Conservation (phyloP, 805 yeast species). For the Candida ponderosae region DNA sequence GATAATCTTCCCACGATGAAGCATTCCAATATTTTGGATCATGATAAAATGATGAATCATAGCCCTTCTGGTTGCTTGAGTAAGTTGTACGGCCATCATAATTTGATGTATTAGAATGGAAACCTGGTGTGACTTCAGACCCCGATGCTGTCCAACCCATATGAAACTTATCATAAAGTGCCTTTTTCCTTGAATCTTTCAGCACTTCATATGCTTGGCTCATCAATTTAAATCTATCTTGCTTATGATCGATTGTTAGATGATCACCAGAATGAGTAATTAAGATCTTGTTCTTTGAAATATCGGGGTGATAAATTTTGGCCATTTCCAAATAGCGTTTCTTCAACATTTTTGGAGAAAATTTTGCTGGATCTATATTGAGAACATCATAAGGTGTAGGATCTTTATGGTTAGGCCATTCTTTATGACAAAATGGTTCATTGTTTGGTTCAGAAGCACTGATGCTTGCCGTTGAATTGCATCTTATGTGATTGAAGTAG, state of each 20-base stretch:
- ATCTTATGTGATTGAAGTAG: no score
- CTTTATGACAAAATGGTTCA: conserved; percentile 12
- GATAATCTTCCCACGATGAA: conserved; percentile 58
- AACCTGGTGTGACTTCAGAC: not conserved
- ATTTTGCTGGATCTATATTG: conserved; percentile 26
- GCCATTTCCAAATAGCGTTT: conserved; percentile 51
- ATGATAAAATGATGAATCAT: conserved; percentile 5
- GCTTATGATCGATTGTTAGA: conserved; percentile 26
- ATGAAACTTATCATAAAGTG: conserved; percentile 37
- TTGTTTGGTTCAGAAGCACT: conserved; percentile 31
- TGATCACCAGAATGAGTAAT: conserved; percentile 22
- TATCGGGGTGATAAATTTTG: conserved; percentile 80
- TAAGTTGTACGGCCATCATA: conserved; percentile 31
- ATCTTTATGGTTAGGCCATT: conserved; percentile 49
- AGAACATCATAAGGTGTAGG: conserved; percentile 74
- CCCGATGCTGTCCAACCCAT: conserved; percentile 33
- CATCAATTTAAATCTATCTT: conserved; percentile 37
- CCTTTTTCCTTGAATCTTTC: conserved; percentile 33
- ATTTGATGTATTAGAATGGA: conserved; percentile 13
- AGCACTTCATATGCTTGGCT: conserved; percentile 55
- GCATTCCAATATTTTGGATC: conserved; percentile 50
- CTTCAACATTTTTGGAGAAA: conserved; percentile 34
- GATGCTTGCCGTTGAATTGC: conserved; percentile 15
- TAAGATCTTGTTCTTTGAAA: conserved; percentile 20
- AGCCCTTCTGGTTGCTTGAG: conserved; percentile 18